Percentiles rank a stretch among this genome's conserved stretches.
Conservation (phyloP, 139 green algal genomes). For the Chlorella ohadii region DNA sequence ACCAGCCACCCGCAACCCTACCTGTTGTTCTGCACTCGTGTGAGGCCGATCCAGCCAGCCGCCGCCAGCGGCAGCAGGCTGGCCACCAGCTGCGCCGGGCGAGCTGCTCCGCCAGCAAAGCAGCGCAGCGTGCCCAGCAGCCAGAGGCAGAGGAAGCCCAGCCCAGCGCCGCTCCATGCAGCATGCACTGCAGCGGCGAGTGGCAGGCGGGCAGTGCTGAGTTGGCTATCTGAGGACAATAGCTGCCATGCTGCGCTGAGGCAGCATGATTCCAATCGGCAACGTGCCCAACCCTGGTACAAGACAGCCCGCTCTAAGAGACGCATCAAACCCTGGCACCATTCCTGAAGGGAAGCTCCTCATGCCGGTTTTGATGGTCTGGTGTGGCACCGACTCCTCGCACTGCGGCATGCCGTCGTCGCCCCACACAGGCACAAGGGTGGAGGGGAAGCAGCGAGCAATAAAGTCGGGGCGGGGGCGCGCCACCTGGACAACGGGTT, state of each 20-base stretch:
- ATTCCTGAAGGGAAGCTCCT: constrained; percentile 18
- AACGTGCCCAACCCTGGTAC: no score
- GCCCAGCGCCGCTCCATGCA: constrained; percentile 59
- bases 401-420: background rate
- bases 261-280: no score
- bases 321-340: no score
- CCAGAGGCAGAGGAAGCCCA: constrained; percentile 67
- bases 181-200: constrained; percentile 59
- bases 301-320: no score
- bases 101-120: constrained; percentile 47
- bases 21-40: background rate
- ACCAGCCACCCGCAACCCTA: background rate
- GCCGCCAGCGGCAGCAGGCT: constrained; percentile 47
- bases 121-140: constrained; percentile 59
- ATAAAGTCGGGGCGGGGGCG: constrained; percentile 21
- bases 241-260: no score
- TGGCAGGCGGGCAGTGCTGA: background rate
- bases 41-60: constrained; percentile 38
- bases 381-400: background rate
- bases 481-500: background rate
- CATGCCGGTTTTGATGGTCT: constrained; percentile 1
- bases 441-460: background rate
- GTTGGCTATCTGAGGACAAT: no score
- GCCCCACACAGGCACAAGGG: background rate
- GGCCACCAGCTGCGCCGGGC: constrained; percentile 46